A percentile compares a stretch with the other conserved stretches of the same genome.
These are phyloP conservation scores for Chrysoporthe puriensis DNA, from an alignment of 2,329 filamentous ascomycete species.

Conservation along the genomic window DNA sequence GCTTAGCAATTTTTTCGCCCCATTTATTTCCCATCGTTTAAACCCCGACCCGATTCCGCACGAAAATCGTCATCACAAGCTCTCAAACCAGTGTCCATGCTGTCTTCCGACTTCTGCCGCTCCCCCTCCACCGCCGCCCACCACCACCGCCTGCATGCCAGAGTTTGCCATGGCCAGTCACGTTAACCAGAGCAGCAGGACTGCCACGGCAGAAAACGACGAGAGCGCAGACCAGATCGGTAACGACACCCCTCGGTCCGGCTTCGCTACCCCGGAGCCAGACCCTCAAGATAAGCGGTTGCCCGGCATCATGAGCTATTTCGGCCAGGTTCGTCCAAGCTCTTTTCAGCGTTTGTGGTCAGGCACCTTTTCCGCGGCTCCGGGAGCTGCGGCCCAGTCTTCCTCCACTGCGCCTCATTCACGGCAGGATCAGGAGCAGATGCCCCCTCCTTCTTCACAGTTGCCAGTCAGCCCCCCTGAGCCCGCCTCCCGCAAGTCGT, in stretches of 20 bases:
- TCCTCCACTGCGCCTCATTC: constrained; percentile 32
- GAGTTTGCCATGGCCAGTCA: constrained; percentile 40
- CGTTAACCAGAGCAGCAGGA: constrained; percentile 60
- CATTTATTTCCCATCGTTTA: constrained; percentile 27
- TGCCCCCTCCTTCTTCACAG: constrained; percentile 31
- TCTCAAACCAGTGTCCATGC: constrained; percentile 27
- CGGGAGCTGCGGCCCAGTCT: constrained; percentile 44
- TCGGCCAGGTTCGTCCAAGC: constrained; percentile 97
- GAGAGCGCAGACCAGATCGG: constrained; percentile 77
- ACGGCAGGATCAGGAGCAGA: constrained; percentile 18
- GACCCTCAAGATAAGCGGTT: constrained; percentile 93
- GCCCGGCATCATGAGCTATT: constrained; percentile 95
- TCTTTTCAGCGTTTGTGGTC: constrained; percentile 60
- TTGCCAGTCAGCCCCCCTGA: constrained; percentile 34
- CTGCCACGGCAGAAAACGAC: constrained; percentile 62
- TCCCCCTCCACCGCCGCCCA: constrained; percentile 26
- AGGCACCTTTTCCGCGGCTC: constrained; percentile 44
- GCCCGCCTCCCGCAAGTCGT: constrained; percentile 29
- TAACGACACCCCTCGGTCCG: constrained; percentile 85
- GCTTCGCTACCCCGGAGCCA: constrained; percentile 89
- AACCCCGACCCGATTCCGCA: constrained; percentile 28
- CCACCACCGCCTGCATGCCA: constrained; percentile 24
- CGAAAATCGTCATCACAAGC: constrained; percentile 31
- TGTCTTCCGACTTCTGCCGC: constrained; percentile 31
- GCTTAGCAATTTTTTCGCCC: constrained; percentile 29